A percentile compares a stretch with the other conserved stretches of the same genome.
Conservation (phyloP, 805 yeast species). For the Candida golubevii region DNA sequence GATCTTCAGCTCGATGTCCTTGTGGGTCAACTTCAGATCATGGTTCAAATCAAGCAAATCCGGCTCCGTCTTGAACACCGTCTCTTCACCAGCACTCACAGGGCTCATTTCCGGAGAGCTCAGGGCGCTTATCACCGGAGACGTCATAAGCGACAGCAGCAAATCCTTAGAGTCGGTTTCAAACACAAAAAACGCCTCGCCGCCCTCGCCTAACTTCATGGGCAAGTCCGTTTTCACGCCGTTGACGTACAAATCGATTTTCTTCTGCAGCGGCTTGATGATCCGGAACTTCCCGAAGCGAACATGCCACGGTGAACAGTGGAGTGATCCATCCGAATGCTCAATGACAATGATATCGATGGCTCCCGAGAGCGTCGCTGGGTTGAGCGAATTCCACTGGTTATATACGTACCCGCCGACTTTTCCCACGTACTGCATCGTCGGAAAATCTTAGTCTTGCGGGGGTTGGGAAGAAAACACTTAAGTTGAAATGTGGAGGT, state of each 20-base stretch:
- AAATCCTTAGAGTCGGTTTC: slow-evolving; percentile 65
- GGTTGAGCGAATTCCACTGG: slow-evolving; percentile 96
- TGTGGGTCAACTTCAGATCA: slow-evolving; percentile 6
- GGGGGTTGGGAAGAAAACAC: no score
- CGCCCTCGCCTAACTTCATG: slow-evolving; percentile 96
- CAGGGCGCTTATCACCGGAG: slow-evolving; percentile 73
- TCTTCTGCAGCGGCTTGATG: slow-evolving; percentile 90
- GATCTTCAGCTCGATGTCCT: slow-evolving; percentile 30
- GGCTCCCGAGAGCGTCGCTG: slow-evolving; percentile 94
- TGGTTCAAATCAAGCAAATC: slow-evolving; percentile 36
- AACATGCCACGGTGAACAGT: slow-evolving; percentile 95
- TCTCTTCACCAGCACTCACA: neutral
- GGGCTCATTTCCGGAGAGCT: slow-evolving; percentile 54
- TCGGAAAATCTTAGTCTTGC: neutral
- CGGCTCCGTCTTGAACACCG: slow-evolving; percentile 18
- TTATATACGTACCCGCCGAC: slow-evolving; percentile 93
- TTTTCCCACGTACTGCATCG: slow-evolving; percentile 94
- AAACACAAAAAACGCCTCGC: slow-evolving; percentile 96
- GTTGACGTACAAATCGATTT: slow-evolving; percentile 84
- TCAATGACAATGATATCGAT: slow-evolving; percentile 94
- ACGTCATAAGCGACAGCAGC: slow-evolving; percentile 75
- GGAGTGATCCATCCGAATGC: slow-evolving; percentile 73
- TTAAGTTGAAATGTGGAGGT: no score
- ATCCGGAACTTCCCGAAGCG: slow-evolving; percentile 93
- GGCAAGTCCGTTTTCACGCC: slow-evolving; percentile 78